Percentiles rank a stretch among this genome's conserved stretches.
Conservation (phyloP, 495 filamentous ascomycete species). For the Neurospora cerealis region DNA sequence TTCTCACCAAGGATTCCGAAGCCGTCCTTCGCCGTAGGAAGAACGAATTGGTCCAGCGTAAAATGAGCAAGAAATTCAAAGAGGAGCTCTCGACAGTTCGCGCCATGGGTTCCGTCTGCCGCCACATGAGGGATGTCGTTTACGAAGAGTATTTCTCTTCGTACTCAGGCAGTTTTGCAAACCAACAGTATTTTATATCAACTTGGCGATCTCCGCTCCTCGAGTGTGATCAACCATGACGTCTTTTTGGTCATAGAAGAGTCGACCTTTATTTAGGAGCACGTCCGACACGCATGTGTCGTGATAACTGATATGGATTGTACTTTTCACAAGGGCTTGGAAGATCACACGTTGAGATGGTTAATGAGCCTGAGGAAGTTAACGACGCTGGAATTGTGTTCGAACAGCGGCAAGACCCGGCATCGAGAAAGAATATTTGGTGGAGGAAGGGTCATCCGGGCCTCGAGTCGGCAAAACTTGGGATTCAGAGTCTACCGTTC, state of each 20-base stretch:
- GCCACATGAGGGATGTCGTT: neutral
- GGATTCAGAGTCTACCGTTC: neutral
- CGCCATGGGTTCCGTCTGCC: neutral
- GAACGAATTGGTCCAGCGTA: neutral
- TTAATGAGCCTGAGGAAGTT: neutral
- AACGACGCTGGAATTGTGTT: neutral
- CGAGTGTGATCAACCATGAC: neutral
- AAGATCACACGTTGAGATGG: neutral
- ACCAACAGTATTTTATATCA: neutral
- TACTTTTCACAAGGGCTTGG: neutral
- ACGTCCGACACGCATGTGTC: neutral
- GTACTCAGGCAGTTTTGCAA: neutral
- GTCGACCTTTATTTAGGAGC: neutral
- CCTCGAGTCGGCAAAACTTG: neutral
- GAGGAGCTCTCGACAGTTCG: neutral
- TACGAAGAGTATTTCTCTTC: neutral
- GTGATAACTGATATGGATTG: neutral
- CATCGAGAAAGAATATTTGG: fast-evolving
- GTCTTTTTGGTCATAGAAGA: neutral
- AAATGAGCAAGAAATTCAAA: neutral
- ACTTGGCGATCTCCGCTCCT: neutral
- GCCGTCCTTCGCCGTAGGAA: neutral
- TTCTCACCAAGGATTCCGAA: neutral
- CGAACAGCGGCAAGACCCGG: neutral
- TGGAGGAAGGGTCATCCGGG: neutral